Evolutionary conservation across 2,329 filamentous ascomycete genomes (phyloP).

Genomic region (Macrophomina pseudophaseolina): DNA sequence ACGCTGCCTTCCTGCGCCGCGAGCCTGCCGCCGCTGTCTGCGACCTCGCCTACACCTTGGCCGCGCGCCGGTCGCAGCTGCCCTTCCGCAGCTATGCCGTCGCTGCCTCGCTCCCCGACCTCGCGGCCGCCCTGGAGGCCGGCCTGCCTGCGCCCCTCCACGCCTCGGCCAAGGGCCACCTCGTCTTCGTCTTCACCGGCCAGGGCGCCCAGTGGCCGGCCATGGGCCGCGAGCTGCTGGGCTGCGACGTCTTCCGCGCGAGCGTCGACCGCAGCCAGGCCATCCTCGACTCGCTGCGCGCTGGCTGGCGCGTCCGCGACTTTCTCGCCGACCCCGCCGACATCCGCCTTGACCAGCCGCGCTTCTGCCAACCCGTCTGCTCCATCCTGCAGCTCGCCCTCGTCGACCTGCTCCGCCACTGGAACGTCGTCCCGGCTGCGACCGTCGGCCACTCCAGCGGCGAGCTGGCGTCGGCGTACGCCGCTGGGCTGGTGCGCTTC

Average conservation of each 20-base stretch:
- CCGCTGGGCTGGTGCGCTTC: constrained; percentile 26
- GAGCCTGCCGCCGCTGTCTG: no score
- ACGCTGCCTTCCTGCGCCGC: no score
- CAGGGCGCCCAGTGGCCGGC: constrained; percentile 37
- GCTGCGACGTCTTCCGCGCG: constrained; percentile 17
- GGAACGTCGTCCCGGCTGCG: constrained; percentile 1
- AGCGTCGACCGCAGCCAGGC: constrained; percentile 30
- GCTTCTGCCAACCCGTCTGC: constrained; percentile 22
- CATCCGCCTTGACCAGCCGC: constrained; percentile 28
- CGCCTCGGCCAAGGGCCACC: constrained; percentile 9
- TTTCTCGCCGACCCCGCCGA: constrained; percentile 33
- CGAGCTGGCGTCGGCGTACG: constrained; percentile 28
- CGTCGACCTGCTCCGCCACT: constrained; percentile 21
- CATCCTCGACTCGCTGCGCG: constrained; percentile 20
- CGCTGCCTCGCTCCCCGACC: not conserved
- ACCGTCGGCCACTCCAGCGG: constrained; percentile 28
- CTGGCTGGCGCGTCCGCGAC: constrained; percentile 29
- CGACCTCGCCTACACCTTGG: constrained; percentile 13
- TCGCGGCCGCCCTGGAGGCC: no score
- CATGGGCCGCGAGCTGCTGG: not conserved
- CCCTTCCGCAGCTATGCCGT: not conserved
- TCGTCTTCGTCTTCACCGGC: constrained; percentile 46
- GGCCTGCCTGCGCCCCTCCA: no score
- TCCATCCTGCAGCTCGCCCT: constrained; percentile 27
- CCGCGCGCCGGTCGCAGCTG: not conserved